Evolutionary conservation across 2,329 filamentous ascomycete genomes (phyloP), one percentile per base, ranked within the genome.

Genomic region (Sporothrix protearum): DNA sequence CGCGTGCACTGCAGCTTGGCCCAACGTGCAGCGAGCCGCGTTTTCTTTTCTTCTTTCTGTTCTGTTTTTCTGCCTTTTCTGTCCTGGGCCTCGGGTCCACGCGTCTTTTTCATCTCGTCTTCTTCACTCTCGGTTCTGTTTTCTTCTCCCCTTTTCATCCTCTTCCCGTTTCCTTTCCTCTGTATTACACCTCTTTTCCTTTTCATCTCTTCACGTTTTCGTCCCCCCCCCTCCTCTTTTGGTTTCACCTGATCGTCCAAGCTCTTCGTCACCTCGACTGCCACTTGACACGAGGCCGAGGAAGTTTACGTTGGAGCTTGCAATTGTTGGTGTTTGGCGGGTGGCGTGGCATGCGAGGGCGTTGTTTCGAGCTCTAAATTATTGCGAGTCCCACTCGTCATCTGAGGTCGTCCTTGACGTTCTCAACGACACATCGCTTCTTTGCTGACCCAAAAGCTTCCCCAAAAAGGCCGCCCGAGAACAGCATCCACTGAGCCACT

Each of bases 41-140:
- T 25, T 64, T 64, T 45, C 59, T 57, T 55, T 25, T 55, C 25
- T 49, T 30, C 39, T n/a, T 49, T 66, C 22, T 25, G n/a, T 45
- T 45, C 61, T 64, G 61, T 51, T 63, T 42, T 9, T 45, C 45
- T 70, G 33, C 47, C 25, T 42, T 36, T 55, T 51, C 22, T 64
- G 36, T 45, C 57, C 33, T 42, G 33, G 39, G 55, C 33, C 39
- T 59, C 68, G 42, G 59, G 36, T 64, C 28, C 59, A n/a, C 25
- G n/a, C 36, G 22, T 28, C 36, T 45, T 45, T 63, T 63, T 25
- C 59, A 45, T 63, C 59, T 63, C 59, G 59, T 57, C 57, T 42
- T 42, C n/a, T 16, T 42, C 33, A n/a, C 9, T 68, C 25, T n/a
- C 33, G 25, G 8, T 64, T 28, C 9, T 64, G n/a, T 9, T 39